phyloP scores from a whole-genome alignment of 305 asterid species.

The Galium porrigens region DNA sequence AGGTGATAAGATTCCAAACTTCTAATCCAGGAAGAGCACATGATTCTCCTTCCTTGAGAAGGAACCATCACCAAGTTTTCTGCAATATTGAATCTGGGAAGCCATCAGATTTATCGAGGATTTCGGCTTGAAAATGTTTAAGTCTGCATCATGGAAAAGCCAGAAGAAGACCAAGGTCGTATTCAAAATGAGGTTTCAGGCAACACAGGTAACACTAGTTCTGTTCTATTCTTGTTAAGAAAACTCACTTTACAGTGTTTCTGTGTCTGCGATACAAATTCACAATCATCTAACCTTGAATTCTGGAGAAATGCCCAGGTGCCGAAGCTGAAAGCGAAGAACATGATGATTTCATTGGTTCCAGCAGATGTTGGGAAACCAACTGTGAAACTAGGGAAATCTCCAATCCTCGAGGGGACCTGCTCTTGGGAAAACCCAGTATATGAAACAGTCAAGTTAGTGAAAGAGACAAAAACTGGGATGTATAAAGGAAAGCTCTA shows the following conservation, averaged over 20 bases:
- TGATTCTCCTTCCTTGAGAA: background rate
- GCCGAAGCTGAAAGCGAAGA: conserved; percentile 66
- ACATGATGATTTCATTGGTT: conserved; percentile 62
- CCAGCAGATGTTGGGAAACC: conserved; percentile 86
- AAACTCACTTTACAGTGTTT: background rate
- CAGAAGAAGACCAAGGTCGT: conserved; percentile 78
- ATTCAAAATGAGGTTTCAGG: conserved; percentile 71
- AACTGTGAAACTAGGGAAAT: conserved; percentile 53
- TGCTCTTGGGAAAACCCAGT: conserved; percentile 77
- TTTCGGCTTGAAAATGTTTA: conserved; percentile 45
- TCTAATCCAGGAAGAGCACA: background rate
- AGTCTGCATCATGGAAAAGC: conserved; percentile 36
- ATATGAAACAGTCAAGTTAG: conserved; percentile 56
- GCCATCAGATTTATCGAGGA: background rate
- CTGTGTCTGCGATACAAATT: conserved; percentile 15
- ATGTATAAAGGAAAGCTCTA: conserved; percentile 55
- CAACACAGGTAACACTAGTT: conserved; percentile 48
- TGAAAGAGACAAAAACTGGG: conserved; percentile 61
- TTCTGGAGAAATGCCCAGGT: conserved; percentile 39
- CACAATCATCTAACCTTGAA: conserved; percentile 12
- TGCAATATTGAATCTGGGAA: background rate
- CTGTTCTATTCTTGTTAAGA: background rate
- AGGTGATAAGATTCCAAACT: conserved; percentile 1
- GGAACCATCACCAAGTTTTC: conserved; percentile 2
- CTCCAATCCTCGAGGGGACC: conserved; percentile 58